Evolutionary conservation across 179 eudicot species (phyloP).

Genomic region (Gypsophila paniculata): DNA sequence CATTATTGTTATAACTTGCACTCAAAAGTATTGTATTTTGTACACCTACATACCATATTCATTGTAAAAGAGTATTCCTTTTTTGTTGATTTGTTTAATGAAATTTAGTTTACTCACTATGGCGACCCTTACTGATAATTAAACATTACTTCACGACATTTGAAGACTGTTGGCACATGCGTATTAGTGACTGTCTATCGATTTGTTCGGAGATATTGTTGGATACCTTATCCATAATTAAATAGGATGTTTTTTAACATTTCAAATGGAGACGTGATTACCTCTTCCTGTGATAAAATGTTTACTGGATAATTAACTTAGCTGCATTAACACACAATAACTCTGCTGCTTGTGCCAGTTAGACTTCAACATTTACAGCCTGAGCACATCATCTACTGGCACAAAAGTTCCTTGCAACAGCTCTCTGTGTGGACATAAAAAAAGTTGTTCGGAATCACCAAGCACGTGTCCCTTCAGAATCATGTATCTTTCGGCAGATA

Average conservation of each 20-base stretch:
- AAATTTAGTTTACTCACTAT: no score
- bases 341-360: constrained; percentile 29
- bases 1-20: no score
- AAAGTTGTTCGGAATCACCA: constrained; percentile 38
- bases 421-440: constrained; percentile 47
- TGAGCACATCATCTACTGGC: constrained; percentile 66
- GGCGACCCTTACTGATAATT: no score
- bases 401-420: constrained; percentile 61
- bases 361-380: constrained; percentile 71
- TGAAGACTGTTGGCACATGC: no score
- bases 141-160: no score
- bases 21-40: no score
- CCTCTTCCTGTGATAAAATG: not conserved
- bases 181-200: no score
- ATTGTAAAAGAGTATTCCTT: no score
- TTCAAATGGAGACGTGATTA: not conserved
- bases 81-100: no score
- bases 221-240: not conserved
- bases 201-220: no score
- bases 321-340: not conserved
- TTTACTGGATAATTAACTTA: constrained; percentile 1
- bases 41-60: no score
- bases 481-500: constrained; percentile 64
- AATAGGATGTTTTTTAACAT: not conserved
- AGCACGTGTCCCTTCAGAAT: constrained; percentile 62